A percentile compares a stretch with the other conserved stretches of the same genome.
phyloP scores from a whole-genome alignment of 23 red algal species.

The Gracilariopsis chorda region DNA sequence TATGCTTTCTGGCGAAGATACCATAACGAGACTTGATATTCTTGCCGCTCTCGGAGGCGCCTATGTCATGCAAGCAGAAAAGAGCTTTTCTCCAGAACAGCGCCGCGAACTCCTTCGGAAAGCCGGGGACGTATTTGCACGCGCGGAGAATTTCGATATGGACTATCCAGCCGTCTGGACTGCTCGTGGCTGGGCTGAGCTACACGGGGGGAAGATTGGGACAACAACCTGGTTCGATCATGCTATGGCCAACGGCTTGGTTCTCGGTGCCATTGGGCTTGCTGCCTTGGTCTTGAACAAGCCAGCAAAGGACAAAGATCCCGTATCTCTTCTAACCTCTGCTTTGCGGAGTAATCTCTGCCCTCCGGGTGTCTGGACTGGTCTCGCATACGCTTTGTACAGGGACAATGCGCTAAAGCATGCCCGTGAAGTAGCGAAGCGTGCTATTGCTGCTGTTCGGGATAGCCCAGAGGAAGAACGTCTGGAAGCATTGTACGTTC shows the following conservation, averaged over 20 bases:
- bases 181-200: slow-evolving; percentile 54
- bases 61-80: slow-evolving; percentile 56
- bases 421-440: slow-evolving; percentile 20
- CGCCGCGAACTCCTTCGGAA: slow-evolving; percentile 33
- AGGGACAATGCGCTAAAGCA: background rate
- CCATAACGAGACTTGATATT: slow-evolving; percentile 26
- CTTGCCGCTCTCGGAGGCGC: slow-evolving; percentile 54
- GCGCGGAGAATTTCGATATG: slow-evolving; percentile 58
- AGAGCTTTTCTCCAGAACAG: background rate
- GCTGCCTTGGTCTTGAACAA: slow-evolving; percentile 35
- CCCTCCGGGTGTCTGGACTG: slow-evolving; percentile 56
- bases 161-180: slow-evolving; percentile 57
- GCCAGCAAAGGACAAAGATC: background rate
- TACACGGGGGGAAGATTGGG: slow-evolving; percentile 20
- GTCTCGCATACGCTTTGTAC: slow-evolving; percentile 51
- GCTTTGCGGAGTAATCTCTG: slow-evolving; percentile 42
- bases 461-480: slow-evolving; percentile 6
- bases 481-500: slow-evolving; percentile 50
- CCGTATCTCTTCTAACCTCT: slow-evolving; percentile 33
- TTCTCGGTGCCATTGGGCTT: slow-evolving; percentile 49
- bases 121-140: slow-evolving; percentile 42
- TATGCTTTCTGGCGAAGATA: slow-evolving; percentile 29
- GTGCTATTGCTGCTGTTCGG: slow-evolving; percentile 37
- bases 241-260: slow-evolving; percentile 32
- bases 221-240: slow-evolving; percentile 65